Base-by-base conservation (phyloP, 2,329 filamentous ascomycete species). In the Xylariaceae sp. region DNA sequence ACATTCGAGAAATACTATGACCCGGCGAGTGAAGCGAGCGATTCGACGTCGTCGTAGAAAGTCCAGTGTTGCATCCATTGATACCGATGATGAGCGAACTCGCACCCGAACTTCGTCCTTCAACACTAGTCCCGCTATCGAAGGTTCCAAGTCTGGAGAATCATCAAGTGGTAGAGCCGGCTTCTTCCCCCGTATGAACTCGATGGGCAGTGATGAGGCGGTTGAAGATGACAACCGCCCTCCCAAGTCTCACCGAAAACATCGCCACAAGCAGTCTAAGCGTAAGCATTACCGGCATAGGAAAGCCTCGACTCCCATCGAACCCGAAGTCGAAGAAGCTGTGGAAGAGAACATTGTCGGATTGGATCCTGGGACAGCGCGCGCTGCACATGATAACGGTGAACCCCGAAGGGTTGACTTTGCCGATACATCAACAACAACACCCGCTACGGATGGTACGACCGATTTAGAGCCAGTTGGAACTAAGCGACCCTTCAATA, bases 11-110 rank as follows among this genome's bases (percentile, higher is more conserved):
- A 72, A 74, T 38, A 89, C 84, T 2, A 86, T 88, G 12, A 82
- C 85, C 2, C 87, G 85, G 60, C 82, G 82, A 45, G 80, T 94
- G 64, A 88, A 83, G 66, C 77, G 85, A 55, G 86, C 85, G 20
- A 83, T 95, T 57, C 84, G 82, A 48, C 74, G 77, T 37, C 80
- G 80, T 58, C 82, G 80, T 53, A 83, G 87, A 66, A 94, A 92
- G 73, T 91, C 86, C 0, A 92, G 85, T 55, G 73, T 77, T 25
- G 81, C 81, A 58, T 90, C 83, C 20, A 79, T 79, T 49, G 85
- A 88, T 12, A 80, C 75, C 2, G 57, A 60, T 14, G 62, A 67
- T 3, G 56, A 52, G 6, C 57, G 51, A 16, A 52, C 49, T 4
- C 52, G 54, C 6, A 68, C 63, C 10, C 66, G 68, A 4, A 67